Evolutionary conservation across 306 rosid species (phyloP).

Genomic region (Castanea crenata): DNA sequence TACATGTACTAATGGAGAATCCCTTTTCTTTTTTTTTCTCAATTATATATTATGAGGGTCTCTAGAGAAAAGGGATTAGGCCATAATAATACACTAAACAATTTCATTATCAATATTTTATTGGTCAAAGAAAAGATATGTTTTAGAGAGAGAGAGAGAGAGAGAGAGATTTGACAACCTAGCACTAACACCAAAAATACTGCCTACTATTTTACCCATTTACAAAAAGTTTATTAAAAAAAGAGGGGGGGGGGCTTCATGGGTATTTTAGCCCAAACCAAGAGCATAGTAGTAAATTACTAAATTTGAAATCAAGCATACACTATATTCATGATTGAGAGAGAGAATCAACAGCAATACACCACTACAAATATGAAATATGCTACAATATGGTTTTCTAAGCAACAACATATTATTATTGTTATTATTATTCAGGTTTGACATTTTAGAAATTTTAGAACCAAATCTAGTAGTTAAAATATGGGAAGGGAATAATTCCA

Average conservation of each 20-base stretch:
- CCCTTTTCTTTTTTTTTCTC: background rate
- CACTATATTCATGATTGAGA: background rate
- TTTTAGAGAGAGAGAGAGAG: slow-evolving; percentile 1
- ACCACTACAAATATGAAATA: background rate
- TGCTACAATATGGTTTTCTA: background rate
- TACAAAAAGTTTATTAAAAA: background rate
- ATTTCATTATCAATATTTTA: slow-evolving; percentile 24
- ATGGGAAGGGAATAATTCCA: background rate
- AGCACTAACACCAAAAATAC: background rate
- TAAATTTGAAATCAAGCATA: background rate
- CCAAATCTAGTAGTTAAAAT: background rate
- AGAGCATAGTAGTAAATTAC: background rate
- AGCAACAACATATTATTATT: background rate
- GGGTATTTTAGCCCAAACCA: background rate
- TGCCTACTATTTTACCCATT: background rate
- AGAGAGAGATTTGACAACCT: slow-evolving; percentile 26
- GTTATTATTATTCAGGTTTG: background rate
- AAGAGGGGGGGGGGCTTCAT: background rate
- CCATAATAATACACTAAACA: slow-evolving; percentile 59
- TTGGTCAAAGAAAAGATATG: slow-evolving; percentile 25
- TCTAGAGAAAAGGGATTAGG: slow-evolving; percentile 41
- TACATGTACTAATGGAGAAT: slow-evolving; percentile 12
- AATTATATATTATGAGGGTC: slow-evolving; percentile 1
- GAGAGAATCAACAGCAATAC: background rate
- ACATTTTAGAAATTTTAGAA: background rate